Percentiles rank a stretch among this genome's conserved stretches.
Conservation (phyloP, 805 yeast species). For the Yarrowia sp. region DNA sequence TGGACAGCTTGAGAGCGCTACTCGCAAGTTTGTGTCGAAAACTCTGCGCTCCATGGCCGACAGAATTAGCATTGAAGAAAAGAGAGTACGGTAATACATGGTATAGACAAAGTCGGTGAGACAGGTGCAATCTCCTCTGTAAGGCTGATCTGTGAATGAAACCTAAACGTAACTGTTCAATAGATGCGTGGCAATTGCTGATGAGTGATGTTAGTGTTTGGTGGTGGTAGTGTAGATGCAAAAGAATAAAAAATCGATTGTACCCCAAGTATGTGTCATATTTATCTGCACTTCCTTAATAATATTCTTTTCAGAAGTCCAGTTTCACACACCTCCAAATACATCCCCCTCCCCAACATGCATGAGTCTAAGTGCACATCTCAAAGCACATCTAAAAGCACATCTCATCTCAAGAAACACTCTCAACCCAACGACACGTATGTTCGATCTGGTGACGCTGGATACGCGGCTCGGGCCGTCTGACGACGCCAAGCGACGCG, state of each 20-base stretch:
- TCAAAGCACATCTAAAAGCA: neutral
- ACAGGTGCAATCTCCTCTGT: too few relatives aligned
- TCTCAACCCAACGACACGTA: neutral
- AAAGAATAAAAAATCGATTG: neutral
- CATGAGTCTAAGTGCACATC: constrained; percentile 3
- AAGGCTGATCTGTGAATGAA: neutral
- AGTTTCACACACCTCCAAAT: neutral
- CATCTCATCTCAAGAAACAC: too few relatives aligned
- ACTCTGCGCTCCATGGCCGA: neutral
- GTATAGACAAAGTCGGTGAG: too few relatives aligned
- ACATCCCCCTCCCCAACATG: neutral
- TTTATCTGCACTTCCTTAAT: too few relatives aligned
- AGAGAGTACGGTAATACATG: neutral
- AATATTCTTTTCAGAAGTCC: too few relatives aligned
- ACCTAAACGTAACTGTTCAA: constrained; percentile 3
- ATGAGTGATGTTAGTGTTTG: neutral
- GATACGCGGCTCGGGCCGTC: constrained; percentile 46
- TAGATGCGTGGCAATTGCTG: constrained; percentile 4
- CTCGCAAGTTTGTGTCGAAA: neutral
- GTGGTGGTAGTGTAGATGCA: too few relatives aligned
- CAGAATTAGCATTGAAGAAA: constrained; percentile 1
- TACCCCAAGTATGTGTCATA: too few relatives aligned
- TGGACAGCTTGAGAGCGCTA: neutral
- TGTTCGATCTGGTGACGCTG: constrained; percentile 43
- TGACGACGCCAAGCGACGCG: constrained; percentile 36